Percentiles rank a stretch among this genome's conserved stretches.
Evolutionary conservation across 1,284 basidiomycete genomes (phyloP).

Genomic region (Garcileccinum viscosum): DNA sequence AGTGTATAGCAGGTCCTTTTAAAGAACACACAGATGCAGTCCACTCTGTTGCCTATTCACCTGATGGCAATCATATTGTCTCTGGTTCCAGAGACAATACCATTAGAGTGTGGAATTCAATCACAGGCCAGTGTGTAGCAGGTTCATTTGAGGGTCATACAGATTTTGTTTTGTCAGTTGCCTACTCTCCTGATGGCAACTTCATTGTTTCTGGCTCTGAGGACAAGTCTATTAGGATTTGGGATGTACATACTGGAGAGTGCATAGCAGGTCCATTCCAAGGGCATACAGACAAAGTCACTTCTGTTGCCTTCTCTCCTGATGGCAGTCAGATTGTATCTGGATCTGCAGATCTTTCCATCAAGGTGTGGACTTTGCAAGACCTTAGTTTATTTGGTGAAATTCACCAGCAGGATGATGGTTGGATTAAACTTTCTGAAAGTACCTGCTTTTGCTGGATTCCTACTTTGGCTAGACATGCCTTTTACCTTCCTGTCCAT

Average conservation of each 20-base stretch:
- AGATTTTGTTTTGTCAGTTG: slow-evolving; percentile 15
- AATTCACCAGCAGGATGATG: slow-evolving; percentile 17
- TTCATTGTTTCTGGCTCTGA: slow-evolving; percentile 25
- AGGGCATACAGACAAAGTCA: slow-evolving; percentile 16
- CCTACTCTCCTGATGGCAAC: slow-evolving; percentile 28
- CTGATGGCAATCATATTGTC: slow-evolving; percentile 17
- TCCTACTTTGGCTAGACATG: slow-evolving; percentile 25
- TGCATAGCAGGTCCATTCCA: slow-evolving; percentile 23
- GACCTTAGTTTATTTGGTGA: slow-evolving; percentile 1
- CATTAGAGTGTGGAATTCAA: slow-evolving; percentile 25
- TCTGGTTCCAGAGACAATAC: slow-evolving; percentile 29
- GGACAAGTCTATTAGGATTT: slow-evolving; percentile 25
- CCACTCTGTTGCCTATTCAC: slow-evolving; percentile 21
- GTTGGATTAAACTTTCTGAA: slow-evolving; percentile 22
- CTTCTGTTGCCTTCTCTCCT: slow-evolving; percentile 22
- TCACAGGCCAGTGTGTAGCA: slow-evolving; percentile 23
- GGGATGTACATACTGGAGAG: slow-evolving; percentile 20
- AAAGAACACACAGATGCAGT: not conserved
- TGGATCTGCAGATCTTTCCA: slow-evolving; percentile 19
- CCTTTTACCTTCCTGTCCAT: slow-evolving; percentile 23
- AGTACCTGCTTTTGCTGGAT: slow-evolving; percentile 22
- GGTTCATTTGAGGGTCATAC: slow-evolving; percentile 25
- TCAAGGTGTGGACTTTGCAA: slow-evolving; percentile 21
- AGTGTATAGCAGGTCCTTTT: not conserved
- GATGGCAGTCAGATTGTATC: slow-evolving; percentile 23